A percentile compares a stretch with the other conserved stretches of the same genome.
phyloP scores from a whole-genome alignment of 805 yeast genomes.

The Wickerhamomyces queroliae region DNA sequence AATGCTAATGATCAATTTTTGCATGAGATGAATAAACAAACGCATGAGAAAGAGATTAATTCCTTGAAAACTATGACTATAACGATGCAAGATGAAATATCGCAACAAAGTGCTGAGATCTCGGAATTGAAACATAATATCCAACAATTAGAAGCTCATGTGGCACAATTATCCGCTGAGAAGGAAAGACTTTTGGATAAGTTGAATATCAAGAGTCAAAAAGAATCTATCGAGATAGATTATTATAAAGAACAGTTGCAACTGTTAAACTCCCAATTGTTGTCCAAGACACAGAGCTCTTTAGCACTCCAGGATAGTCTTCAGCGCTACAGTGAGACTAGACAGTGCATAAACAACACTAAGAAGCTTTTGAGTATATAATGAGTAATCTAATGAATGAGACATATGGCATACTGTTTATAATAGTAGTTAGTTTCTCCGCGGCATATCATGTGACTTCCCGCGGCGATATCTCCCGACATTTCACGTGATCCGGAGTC shows the following conservation, averaged over 20 bases:
- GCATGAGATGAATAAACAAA: slow-evolving; percentile 3
- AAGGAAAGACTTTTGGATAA: slow-evolving; percentile 5
- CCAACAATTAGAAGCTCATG: background rate
- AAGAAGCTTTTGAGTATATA: background rate
- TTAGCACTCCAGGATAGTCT: background rate
- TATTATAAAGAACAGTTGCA: slow-evolving; percentile 12
- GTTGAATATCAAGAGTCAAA: slow-evolving; percentile 4
- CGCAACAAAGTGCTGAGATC: slow-evolving; percentile 1
- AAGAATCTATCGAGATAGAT: slow-evolving; percentile 8
- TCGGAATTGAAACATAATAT: background rate
- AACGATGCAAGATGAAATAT: background rate
- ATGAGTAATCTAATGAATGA: background rate
- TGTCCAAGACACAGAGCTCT: background rate
- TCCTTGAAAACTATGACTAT: background rate
- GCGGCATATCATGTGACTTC: background rate
- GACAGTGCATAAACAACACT: background rate
- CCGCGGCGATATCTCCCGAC: background rate
- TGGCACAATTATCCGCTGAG: background rate
- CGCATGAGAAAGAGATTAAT: slow-evolving; percentile 7
- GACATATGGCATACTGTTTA: background rate
- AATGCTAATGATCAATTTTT: slow-evolving; percentile 1
- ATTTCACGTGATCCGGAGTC: background rate
- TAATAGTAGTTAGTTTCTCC: too few species aligned
- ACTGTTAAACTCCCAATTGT: background rate
- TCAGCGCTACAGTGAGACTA: background rate